Percentiles rank a stretch among this genome's conserved stretches.
phyloP scores from a whole-genome alignment of 1,284 basidiomycete genomes.

The Rhodotorula mucilaginosa region DNA sequence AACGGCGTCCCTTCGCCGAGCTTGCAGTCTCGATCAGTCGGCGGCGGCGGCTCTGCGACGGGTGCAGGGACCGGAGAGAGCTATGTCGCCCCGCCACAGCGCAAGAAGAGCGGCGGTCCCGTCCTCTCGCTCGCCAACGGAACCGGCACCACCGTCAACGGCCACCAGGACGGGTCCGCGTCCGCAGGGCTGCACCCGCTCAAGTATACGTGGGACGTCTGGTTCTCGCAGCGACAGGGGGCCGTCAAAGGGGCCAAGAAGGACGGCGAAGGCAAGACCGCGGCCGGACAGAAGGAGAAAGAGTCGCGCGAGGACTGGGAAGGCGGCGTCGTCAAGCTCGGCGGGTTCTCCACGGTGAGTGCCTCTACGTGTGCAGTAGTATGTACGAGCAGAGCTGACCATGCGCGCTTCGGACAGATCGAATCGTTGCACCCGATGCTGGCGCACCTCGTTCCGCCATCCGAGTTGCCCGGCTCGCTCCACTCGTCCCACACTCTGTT shows the following conservation, averaged over 20 bases:
- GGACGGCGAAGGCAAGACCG: slow-evolving; percentile 23
- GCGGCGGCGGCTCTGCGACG: neutral
- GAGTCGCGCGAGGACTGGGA: slow-evolving; percentile 40
- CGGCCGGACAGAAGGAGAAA: slow-evolving; percentile 28
- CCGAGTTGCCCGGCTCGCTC: slow-evolving; percentile 35
- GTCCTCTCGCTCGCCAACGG: slow-evolving; percentile 29
- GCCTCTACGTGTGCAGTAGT: too few relatives aligned
- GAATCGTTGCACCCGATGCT: slow-evolving; percentile 41
- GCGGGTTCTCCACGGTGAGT: slow-evolving; percentile 38
- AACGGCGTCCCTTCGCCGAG: neutral
- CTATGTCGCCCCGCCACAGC: neutral
- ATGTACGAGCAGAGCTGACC: neutral
- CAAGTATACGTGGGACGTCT: slow-evolving; percentile 41
- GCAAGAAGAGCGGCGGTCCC: slow-evolving; percentile 22
- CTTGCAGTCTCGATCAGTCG: slow-evolving; percentile 1
- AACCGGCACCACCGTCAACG: neutral
- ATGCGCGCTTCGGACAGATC: slow-evolving; percentile 18
- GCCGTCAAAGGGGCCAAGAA: slow-evolving; percentile 27
- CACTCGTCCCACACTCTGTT: slow-evolving; percentile 24
- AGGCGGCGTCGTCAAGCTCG: slow-evolving; percentile 36
- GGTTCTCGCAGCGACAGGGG: slow-evolving; percentile 32
- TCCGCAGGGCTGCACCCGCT: slow-evolving; percentile 31
- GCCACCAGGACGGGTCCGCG: neutral
- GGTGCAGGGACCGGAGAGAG: neutral
- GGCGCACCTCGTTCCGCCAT: slow-evolving; percentile 38